Evolutionary conservation across 768 basidiomycete genomes (phyloP).

Genomic region (Hygrocybe punicea): DNA sequence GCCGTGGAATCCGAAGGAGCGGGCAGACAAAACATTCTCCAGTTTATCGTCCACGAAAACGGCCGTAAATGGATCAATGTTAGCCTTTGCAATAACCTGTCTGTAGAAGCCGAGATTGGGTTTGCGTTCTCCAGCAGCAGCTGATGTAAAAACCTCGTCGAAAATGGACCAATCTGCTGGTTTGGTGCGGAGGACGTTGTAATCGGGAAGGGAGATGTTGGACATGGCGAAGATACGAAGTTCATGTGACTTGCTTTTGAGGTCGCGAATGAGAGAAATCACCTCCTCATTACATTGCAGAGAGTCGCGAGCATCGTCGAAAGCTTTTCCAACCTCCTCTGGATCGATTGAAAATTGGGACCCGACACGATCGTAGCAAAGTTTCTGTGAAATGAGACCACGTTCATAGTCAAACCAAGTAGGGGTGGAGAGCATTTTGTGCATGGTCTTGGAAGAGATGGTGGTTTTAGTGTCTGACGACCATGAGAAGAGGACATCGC

Average conservation of each 20-base stretch:
- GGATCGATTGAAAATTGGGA: constrained; percentile 38
- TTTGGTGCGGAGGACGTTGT: constrained; percentile 43
- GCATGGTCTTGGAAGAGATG: constrained; percentile 41
- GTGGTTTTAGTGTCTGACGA: constrained; percentile 44
- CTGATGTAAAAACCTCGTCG: constrained; percentile 51
- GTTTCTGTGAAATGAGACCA: constrained; percentile 42
- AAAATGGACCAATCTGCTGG: constrained; percentile 49
- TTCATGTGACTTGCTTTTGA: constrained; percentile 38
- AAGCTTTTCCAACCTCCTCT: constrained; percentile 42
- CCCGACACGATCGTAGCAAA: constrained; percentile 43
- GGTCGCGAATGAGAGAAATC: constrained; percentile 44
- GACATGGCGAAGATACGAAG: constrained; percentile 54
- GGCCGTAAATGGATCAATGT: constrained; percentile 43
- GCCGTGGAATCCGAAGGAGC: constrained; percentile 54
- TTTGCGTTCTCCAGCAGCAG: constrained; percentile 51
- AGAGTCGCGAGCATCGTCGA: constrained; percentile 48
- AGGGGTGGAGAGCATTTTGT: constrained; percentile 41
- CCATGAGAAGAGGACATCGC: constrained; percentile 57
- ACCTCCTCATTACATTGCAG: constrained; percentile 44
- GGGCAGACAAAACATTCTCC: constrained; percentile 57
- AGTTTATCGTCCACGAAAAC: constrained; percentile 61
- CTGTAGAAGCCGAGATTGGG: constrained; percentile 53
- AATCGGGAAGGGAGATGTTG: constrained; percentile 56
- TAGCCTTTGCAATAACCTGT: constrained; percentile 44
- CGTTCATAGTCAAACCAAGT: constrained; percentile 57